A percentile compares a stretch with the other conserved stretches of the same genome.
These are phyloP conservation scores for Monosporascus sp. DNA, from an alignment of 2,329 filamentous ascomycete genomes.

Conservation along the genomic window DNA sequence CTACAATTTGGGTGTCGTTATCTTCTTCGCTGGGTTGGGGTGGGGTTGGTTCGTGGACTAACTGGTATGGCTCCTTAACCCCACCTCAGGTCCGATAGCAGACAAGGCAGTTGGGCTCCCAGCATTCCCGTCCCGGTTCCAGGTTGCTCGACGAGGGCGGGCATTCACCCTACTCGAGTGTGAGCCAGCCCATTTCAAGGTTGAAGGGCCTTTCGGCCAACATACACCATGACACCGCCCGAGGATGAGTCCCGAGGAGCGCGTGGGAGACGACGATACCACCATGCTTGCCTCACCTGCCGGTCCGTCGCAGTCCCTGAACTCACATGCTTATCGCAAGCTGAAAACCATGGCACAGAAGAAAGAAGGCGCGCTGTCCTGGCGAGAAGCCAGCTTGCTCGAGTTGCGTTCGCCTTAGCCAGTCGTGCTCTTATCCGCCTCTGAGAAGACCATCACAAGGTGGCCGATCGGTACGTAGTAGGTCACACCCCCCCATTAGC, in stretches of 20 bases:
- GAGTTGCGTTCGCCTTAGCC: conserved; percentile 42
- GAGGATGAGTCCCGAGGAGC: conserved; percentile 21
- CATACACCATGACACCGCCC: conserved; percentile 25
- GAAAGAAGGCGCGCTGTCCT: conserved; percentile 47
- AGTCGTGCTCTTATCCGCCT: conserved; percentile 39
- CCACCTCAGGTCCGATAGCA: too few species aligned
- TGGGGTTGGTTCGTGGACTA: too few species aligned
- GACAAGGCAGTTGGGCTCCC: background rate
- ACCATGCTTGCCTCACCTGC: conserved; percentile 42
- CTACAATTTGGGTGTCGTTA: too few species aligned
- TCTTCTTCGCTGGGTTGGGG: too few species aligned
- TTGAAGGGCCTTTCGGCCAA: background rate
- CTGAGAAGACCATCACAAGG: conserved; percentile 30
- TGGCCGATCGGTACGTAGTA: conserved; percentile 37
- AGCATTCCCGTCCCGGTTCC: background rate
- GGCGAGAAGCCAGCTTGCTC: conserved; percentile 47
- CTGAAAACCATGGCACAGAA: conserved; percentile 23
- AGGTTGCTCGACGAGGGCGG: background rate
- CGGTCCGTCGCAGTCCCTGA: conserved; percentile 28
- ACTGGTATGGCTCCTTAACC: too few species aligned
- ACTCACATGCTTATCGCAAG: background rate
- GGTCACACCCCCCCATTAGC: background rate
- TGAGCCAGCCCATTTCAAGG: background rate
- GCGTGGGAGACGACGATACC: conserved; percentile 33
- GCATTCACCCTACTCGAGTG: background rate